Evolutionary conservation across 495 filamentous ascomycete species (phyloP).

Genomic region (Hypoxylon cercidicola): DNA sequence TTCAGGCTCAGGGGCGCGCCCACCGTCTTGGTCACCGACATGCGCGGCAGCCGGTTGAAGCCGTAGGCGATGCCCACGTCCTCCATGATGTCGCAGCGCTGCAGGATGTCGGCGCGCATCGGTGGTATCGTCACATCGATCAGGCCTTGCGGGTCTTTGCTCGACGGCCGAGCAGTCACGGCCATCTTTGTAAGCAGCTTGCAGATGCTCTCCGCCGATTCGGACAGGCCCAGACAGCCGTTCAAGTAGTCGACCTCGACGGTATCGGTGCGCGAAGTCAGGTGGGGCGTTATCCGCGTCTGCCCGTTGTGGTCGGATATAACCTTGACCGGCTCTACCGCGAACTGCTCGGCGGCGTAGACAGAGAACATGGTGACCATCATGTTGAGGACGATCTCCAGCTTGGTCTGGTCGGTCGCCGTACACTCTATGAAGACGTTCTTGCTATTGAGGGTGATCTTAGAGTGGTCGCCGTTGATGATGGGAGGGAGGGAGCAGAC

Average conservation of each 20-base stretch:
- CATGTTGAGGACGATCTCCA: constrained; percentile 94
- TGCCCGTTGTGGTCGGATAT: constrained; percentile 89
- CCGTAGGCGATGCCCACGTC: constrained; percentile 95
- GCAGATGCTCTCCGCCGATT: constrained; percentile 76
- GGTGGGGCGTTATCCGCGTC: constrained; percentile 80
- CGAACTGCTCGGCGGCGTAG: constrained; percentile 89
- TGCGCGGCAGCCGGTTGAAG: constrained; percentile 90
- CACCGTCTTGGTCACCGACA: constrained; percentile 85
- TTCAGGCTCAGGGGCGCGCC: constrained; percentile 90
- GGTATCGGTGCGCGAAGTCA: constrained; percentile 76
- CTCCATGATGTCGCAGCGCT: constrained; percentile 99
- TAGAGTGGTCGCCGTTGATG: constrained; percentile 96
- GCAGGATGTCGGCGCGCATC: constrained; percentile 92
- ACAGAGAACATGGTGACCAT: constrained; percentile 97
- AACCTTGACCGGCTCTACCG: constrained; percentile 91
- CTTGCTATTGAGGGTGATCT: constrained; percentile 87
- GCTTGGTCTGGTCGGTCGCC: constrained; percentile 95
- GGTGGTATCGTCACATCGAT: constrained; percentile 86
- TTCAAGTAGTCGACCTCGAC: constrained; percentile 94
- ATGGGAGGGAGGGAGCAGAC: constrained; percentile 96
- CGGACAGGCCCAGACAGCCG: constrained; percentile 82
- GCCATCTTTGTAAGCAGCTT: constrained; percentile 87
- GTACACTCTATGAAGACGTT: constrained; percentile 98
- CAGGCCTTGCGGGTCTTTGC: constrained; percentile 63
- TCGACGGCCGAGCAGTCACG: constrained; percentile 76